phyloP scores from a whole-genome alignment of 345 rosid species.

The Gossypium arboreum region DNA sequence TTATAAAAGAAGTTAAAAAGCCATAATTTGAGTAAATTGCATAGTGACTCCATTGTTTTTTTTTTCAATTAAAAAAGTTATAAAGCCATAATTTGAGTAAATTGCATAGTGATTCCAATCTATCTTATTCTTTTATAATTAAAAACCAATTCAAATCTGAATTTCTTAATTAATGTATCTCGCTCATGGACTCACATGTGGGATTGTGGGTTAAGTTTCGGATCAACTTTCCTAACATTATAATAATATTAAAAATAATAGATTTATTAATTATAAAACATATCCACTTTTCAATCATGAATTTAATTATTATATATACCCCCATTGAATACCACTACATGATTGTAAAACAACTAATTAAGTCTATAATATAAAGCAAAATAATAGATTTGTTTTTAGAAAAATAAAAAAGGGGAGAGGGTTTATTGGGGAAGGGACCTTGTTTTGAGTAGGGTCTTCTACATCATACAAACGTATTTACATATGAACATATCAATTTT shows the following conservation, averaged over 20 bases:
- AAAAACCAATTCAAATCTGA: neutral
- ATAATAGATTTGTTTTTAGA: neutral
- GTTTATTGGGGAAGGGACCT: too few relatives aligned
- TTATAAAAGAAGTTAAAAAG: neutral
- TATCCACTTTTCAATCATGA: constrained; percentile 13
- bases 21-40: neutral
- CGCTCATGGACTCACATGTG: constrained; percentile 7
- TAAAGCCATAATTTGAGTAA: neutral
- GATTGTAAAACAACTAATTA: neutral
- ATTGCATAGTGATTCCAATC: neutral
- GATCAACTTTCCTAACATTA: neutral
- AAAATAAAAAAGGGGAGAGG: neutral
- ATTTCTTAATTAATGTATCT: neutral
- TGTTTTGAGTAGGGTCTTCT: too few relatives aligned
- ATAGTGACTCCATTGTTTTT: neutral
- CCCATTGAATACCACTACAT: neutral
- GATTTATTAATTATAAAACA: neutral
- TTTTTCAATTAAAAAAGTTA: neutral
- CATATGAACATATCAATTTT: too few relatives aligned
- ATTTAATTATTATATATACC: neutral
- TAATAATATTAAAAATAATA: neutral
- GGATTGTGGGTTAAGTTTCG: constrained; percentile 16
- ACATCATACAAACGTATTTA: too few relatives aligned
- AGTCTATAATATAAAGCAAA: constrained; percentile 10
- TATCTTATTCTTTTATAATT: neutral